A percentile compares a stretch with the other conserved stretches of the same genome.
Conservation (phyloP, 768 basidiomycete genomes). For the Mycena filopes region DNA sequence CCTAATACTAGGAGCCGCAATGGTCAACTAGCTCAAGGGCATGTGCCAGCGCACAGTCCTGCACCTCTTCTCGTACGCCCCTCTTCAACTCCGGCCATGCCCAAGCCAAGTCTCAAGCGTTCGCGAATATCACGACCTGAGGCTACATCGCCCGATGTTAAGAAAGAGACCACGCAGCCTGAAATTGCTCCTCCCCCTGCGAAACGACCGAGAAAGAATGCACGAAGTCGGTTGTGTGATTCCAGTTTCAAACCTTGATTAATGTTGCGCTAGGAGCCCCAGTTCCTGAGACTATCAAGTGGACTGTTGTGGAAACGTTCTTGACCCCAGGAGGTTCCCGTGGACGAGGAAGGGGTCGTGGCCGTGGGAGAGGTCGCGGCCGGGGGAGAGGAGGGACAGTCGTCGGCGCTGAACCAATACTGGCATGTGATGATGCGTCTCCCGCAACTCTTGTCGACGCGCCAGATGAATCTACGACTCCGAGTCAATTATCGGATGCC, state of each 20-base stretch:
- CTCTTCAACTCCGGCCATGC: neutral
- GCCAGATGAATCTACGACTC: neutral
- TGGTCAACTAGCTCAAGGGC: slow-evolving; percentile 2
- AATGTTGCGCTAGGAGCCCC: neutral
- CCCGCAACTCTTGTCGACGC: neutral
- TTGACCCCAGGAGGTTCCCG: slow-evolving; percentile 3
- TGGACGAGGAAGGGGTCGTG: slow-evolving; percentile 12
- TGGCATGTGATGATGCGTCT: neutral
- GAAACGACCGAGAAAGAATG: slow-evolving; percentile 18
- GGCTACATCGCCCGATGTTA: neutral
- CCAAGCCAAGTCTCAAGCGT: slow-evolving; percentile 10
- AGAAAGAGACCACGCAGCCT: neutral
- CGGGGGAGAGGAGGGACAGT: slow-evolving; percentile 11
- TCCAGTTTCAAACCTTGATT: neutral
- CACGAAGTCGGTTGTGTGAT: slow-evolving; percentile 13
- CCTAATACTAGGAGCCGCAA: slow-evolving; percentile 3
- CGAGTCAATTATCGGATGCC: neutral
- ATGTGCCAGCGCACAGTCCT: slow-evolving; percentile 16
- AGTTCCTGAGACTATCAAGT: slow-evolving; percentile 5
- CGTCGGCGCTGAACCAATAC: neutral
- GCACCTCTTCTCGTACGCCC: neutral
- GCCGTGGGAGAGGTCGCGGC: slow-evolving; percentile 19
- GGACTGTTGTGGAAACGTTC: slow-evolving; percentile 3
- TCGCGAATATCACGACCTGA: slow-evolving; percentile 5
- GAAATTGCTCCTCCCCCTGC: neutral